A percentile compares a stretch with the other conserved stretches of the same genome.
phyloP scores from a whole-genome alignment of 164 flowering plant genomes.

The Warburgia ugandensis region DNA sequence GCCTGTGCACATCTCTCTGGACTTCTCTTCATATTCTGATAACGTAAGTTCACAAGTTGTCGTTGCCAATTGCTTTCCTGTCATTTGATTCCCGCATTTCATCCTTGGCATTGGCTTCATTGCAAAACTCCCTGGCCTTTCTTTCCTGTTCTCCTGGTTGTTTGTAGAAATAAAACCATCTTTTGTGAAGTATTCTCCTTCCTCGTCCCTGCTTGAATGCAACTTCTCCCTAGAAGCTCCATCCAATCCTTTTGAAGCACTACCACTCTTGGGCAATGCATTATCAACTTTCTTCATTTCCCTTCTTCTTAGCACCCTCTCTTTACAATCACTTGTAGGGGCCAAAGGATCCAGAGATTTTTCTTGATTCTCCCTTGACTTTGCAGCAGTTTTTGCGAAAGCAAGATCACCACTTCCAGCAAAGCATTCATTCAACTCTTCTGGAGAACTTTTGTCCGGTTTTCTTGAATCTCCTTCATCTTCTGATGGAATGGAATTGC shows the following conservation, averaged over 20 bases:
- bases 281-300: slow-evolving; percentile 2
- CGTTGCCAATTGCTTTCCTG: neutral
- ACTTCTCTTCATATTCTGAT: neutral
- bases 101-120: neutral
- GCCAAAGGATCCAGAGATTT: slow-evolving; percentile 4
- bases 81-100: neutral
- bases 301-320: neutral
- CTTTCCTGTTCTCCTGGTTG: slow-evolving; percentile 15
- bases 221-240: slow-evolving; percentile 9
- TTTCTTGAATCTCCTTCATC: slow-evolving; percentile 3
- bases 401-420: neutral
- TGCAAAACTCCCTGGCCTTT: slow-evolving; percentile 8
- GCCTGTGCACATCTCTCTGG: too few relatives aligned
- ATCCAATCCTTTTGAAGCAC: neutral
- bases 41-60: neutral
- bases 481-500: neutral
- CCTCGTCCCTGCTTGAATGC: slow-evolving; percentile 10
- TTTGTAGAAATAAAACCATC: slow-evolving; percentile 44
- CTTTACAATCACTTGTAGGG: neutral
- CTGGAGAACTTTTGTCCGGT: neutral
- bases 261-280: neutral
- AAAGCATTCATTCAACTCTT: neutral
- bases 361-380: neutral
- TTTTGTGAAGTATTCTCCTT: slow-evolving; percentile 7
- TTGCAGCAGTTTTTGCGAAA: neutral